Conservation (phyloP, 495 filamentous ascomycete species). For the Penicillium dipodomyicola region DNA sequence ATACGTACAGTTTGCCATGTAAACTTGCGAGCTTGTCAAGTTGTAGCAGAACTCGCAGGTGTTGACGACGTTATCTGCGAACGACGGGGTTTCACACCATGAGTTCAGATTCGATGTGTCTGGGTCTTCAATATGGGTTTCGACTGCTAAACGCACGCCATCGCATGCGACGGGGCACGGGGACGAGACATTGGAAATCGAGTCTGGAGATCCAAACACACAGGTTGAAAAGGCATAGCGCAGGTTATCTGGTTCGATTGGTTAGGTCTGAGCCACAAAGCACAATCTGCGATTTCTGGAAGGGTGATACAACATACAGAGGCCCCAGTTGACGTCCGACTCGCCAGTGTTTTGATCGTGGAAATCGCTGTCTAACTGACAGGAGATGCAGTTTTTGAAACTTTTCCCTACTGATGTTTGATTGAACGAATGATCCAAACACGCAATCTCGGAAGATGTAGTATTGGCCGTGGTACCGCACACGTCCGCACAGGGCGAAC, state of each 20-base stretch:
- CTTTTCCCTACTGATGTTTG: conserved; percentile 41
- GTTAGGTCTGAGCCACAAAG: conserved; percentile 7
- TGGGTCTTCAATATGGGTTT: conserved; percentile 32
- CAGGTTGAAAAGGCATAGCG: conserved; percentile 48
- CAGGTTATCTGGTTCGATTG: conserved; percentile 43
- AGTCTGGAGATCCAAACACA: conserved; percentile 42
- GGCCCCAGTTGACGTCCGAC: conserved; percentile 58
- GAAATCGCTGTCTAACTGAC: conserved; percentile 55
- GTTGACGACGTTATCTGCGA: conserved; percentile 44
- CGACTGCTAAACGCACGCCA: conserved; percentile 35
- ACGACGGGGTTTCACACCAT: conserved; percentile 36
- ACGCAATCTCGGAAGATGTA: conserved; percentile 51
- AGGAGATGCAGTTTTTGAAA: conserved; percentile 59
- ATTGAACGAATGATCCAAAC: conserved; percentile 50
- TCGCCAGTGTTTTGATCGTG: conserved; percentile 44
- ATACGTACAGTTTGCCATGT: conserved; percentile 51
- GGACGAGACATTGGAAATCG: conserved; percentile 37
- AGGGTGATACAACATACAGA: conserved; percentile 48
- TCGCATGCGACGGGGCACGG: conserved; percentile 45
- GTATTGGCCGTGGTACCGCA: conserved; percentile 51
- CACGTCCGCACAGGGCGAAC: conserved; percentile 52
- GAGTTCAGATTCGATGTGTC: conserved; percentile 28
- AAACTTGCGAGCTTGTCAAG: conserved; percentile 41
- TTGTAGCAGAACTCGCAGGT: conserved; percentile 49
- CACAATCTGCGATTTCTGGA: not conserved